Conservation (phyloP, 108 stramenopile genomes). For the Skeletonema potamos region DNA sequence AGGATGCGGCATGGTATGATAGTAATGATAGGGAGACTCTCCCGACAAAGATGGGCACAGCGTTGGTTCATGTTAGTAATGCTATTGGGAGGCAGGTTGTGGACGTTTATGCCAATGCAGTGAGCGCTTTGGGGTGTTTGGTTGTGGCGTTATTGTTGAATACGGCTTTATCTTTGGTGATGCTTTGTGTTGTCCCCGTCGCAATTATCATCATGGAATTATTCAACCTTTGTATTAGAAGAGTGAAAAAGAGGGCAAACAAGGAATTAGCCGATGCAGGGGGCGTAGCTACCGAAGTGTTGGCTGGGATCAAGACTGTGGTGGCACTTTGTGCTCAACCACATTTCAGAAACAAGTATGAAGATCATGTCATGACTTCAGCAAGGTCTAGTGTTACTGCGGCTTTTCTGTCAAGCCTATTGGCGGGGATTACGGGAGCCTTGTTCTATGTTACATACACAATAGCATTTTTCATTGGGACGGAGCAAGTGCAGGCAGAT, state of each 20-base stretch:
- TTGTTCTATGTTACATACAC: conserved; percentile 47
- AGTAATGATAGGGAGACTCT: conserved; percentile 34
- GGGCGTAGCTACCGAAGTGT: conserved; percentile 58
- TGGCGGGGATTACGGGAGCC: conserved; percentile 40
- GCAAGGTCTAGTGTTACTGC: conserved; percentile 21
- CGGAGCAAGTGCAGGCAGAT: conserved; percentile 40
- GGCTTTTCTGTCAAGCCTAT: conserved; percentile 22
- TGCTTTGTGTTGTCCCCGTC: conserved; percentile 38
- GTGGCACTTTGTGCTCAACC: conserved; percentile 53
- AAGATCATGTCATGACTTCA: conserved; percentile 12
- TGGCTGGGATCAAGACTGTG: conserved; percentile 66
- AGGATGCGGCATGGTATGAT: conserved; percentile 49
- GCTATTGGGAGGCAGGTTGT: conserved; percentile 41
- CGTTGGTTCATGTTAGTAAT: conserved; percentile 35
- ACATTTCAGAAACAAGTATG: conserved; percentile 38
- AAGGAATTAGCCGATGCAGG: conserved; percentile 30
- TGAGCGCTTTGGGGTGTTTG: conserved; percentile 27
- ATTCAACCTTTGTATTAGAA: conserved; percentile 18
- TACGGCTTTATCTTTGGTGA: conserved; percentile 29
- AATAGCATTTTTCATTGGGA: conserved; percentile 42
- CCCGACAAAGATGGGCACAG: conserved; percentile 41
- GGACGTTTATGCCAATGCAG: conserved; percentile 39
- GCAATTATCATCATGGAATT: conserved; percentile 23
- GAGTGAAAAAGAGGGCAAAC: conserved; percentile 20
- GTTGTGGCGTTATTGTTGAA: conserved; percentile 36